Percentiles rank a stretch among this genome's conserved stretches.
phyloP scores from a whole-genome alignment of 176 grass and related monocot genomes.

The Avena insularis region DNA sequence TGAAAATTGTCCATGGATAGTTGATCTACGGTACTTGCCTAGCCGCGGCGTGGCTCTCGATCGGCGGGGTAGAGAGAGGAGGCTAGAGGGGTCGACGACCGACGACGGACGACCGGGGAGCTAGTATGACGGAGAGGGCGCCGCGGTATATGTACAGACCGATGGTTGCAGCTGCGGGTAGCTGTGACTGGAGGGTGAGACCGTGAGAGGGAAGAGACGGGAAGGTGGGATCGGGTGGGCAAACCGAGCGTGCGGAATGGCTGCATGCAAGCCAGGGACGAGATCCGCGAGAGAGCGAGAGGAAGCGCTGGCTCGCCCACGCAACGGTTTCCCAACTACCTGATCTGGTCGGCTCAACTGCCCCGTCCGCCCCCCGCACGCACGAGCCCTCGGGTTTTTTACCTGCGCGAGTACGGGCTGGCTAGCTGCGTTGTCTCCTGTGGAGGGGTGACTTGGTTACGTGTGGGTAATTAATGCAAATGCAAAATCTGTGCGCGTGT shows the following conservation, averaged over 20 bases:
- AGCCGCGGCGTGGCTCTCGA: neutral
- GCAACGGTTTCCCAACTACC: slow-evolving; percentile 54
- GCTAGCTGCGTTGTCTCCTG: neutral
- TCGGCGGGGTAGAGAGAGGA: neutral
- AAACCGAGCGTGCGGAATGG: slow-evolving; percentile 10
- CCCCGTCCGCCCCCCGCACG: slow-evolving; percentile 26
- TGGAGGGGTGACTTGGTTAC: neutral
- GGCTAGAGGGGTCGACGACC: neutral
- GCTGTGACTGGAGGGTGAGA: slow-evolving; percentile 53
- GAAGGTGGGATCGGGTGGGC: slow-evolving; percentile 86
- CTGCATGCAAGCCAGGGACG: neutral
- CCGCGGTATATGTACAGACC: slow-evolving; percentile 43
- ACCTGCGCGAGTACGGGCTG: neutral
- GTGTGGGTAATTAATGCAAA: neutral
- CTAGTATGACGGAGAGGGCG: neutral
- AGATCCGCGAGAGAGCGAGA: neutral
- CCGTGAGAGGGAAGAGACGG: slow-evolving; percentile 49
- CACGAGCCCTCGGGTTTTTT: neutral
- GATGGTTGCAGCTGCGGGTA: slow-evolving; percentile 38
- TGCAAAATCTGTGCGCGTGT: neutral
- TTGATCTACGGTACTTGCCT: too few relatives aligned
- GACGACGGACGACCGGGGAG: slow-evolving; percentile 19
- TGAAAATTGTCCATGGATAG: slow-evolving; percentile 34
- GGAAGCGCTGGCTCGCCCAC: neutral
- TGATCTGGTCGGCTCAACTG: slow-evolving; percentile 45